Evolutionary conservation across 108 stramenopile genomes (phyloP).

Genomic region (Fragilariopsis cylindrus): DNA sequence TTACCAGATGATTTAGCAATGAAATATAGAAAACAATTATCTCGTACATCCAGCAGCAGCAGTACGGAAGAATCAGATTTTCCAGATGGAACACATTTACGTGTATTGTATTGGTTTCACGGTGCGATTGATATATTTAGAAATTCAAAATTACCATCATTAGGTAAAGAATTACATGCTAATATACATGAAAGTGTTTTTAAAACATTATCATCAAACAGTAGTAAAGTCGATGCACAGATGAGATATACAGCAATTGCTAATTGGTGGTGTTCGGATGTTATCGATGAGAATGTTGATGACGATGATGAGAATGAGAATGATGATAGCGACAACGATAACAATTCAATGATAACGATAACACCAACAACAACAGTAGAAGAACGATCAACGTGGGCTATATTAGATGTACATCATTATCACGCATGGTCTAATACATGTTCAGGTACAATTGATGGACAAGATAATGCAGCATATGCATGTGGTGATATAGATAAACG

Average conservation of each 20-base stretch:
- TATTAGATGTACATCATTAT: slow-evolving; percentile 81
- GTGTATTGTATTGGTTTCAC: slow-evolving; percentile 67
- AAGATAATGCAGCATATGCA: slow-evolving; percentile 48
- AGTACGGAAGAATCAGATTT: slow-evolving; percentile 1
- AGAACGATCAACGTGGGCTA: slow-evolving; percentile 64
- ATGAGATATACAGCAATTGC: not conserved
- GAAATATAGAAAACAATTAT: slow-evolving; percentile 48
- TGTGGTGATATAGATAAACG: slow-evolving; percentile 45
- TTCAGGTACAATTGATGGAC: slow-evolving; percentile 63
- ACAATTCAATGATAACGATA: slow-evolving; percentile 36
- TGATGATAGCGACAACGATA: slow-evolving; percentile 31
- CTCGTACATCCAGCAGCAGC: not conserved
- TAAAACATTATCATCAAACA: slow-evolving; percentile 4
- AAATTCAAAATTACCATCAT: slow-evolving; percentile 52
- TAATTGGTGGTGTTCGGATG: slow-evolving; percentile 5
- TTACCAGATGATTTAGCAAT: slow-evolving; percentile 47
- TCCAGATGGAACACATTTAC: slow-evolving; percentile 74
- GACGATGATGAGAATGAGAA: slow-evolving; percentile 4
- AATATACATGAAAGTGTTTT: slow-evolving; percentile 75
- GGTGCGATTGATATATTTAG: slow-evolving; percentile 69
- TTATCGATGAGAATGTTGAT: too few species aligned
- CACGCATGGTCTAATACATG: slow-evolving; percentile 72
- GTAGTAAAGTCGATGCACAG: slow-evolving; percentile 19
- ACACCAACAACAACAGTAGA: slow-evolving; percentile 52
- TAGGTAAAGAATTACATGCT: slow-evolving; percentile 63